Evolutionary conservation across 129 eudicot genomes (phyloP).

Genomic region (Artemisia tridentata): DNA sequence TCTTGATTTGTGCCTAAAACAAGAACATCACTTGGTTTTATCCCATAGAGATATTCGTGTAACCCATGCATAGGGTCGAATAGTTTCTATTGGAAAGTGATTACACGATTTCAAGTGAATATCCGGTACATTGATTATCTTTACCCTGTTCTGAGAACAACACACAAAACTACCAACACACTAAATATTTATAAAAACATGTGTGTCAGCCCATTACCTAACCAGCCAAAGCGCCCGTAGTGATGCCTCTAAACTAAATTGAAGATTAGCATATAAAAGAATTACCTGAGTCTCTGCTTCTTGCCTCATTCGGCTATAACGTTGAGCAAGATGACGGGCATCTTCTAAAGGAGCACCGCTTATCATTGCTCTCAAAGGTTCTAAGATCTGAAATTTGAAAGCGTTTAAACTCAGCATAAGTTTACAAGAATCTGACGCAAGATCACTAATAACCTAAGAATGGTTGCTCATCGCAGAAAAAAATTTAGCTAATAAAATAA

Average conservation of each 20-base stretch:
- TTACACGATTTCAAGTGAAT: too few relatives aligned
- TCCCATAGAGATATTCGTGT: too few relatives aligned
- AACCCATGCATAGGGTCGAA: too few relatives aligned
- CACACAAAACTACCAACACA: too few relatives aligned
- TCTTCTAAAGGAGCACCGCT: slow-evolving; percentile 92
- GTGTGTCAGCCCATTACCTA: not conserved
- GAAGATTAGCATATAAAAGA: not conserved
- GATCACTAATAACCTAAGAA: too few relatives aligned
- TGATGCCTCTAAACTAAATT: not conserved
- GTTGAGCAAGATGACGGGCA: slow-evolving; percentile 99
- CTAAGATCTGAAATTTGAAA: slow-evolving; percentile 53
- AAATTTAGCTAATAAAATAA: too few relatives aligned
- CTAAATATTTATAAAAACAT: too few relatives aligned
- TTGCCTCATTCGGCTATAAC: slow-evolving; percentile 97
- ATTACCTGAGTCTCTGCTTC: slow-evolving; percentile 97
- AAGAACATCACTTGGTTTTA: too few relatives aligned
- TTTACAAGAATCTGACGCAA: slow-evolving; percentile 10
- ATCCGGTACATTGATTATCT: too few relatives aligned
- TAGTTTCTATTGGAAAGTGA: too few relatives aligned
- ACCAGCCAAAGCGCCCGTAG: not conserved
- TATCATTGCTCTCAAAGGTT: slow-evolving; percentile 92
- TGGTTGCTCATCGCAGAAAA: not conserved
- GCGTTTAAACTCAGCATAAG: slow-evolving; percentile 6
- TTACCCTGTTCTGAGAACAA: too few relatives aligned
- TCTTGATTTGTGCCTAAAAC: too few relatives aligned